These are phyloP conservation scores for Echinosophora koreensis DNA, from an alignment of 306 rosid genomes.

Conservation along the genomic window DNA sequence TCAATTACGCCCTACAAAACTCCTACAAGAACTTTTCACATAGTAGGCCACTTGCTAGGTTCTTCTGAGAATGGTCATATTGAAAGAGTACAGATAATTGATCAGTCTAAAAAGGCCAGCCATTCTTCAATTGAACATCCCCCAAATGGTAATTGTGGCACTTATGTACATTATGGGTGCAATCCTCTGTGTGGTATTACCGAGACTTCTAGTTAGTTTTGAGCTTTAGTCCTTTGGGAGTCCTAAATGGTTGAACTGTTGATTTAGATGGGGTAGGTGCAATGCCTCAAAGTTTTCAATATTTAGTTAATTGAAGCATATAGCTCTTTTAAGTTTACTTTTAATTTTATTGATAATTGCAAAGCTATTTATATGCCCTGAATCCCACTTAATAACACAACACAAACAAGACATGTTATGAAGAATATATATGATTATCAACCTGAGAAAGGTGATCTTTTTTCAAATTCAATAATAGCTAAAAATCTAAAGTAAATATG, in stretches of 20 bases:
- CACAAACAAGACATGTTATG: too few relatives aligned
- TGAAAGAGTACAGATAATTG: conserved; percentile 50
- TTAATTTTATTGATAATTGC: conserved; percentile 55
- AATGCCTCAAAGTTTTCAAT: conserved; percentile 68
- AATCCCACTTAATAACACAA: too few relatives aligned
- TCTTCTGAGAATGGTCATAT: conserved; percentile 56
- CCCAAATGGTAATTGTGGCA: conserved; percentile 52
- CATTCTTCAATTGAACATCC: conserved; percentile 50
- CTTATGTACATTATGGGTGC: conserved; percentile 59
- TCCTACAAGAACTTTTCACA: conserved; percentile 61
- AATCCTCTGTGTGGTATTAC: conserved; percentile 53
- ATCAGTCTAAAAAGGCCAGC: conserved; percentile 47
- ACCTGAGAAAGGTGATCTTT: too few relatives aligned
- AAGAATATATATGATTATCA: too few relatives aligned
- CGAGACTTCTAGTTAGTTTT: conserved; percentile 55
- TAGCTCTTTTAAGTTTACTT: conserved; percentile 53
- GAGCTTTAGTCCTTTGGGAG: conserved; percentile 53
- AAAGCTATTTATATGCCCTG: conserved; percentile 27
- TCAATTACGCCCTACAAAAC: conserved; percentile 62
- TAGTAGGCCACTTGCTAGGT: conserved; percentile 61
- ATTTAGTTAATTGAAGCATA: conserved; percentile 70
- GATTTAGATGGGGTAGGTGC: conserved; percentile 60
- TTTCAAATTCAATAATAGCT: too few relatives aligned
- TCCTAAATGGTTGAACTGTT: conserved; percentile 52
- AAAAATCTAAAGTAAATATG: too few relatives aligned